Percentiles rank a stretch among this genome's conserved stretches.
Evolutionary conservation across 1,139 yeast species (phyloP).

Genomic region (Entelexis paramagnoliae): DNA sequence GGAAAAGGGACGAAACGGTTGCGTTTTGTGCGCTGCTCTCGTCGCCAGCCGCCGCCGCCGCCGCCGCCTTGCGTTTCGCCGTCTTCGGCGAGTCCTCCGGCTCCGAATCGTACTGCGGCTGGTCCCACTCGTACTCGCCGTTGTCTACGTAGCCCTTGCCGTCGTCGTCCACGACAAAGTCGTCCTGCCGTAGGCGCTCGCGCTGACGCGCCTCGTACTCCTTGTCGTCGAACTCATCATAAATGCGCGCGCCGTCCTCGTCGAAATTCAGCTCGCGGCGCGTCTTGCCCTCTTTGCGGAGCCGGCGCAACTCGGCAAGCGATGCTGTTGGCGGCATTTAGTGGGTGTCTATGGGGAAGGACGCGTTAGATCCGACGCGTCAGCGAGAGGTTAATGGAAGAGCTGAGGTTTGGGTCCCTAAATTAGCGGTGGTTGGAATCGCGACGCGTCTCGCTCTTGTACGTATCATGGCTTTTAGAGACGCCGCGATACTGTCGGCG

Average conservation of each 20-base stretch:
- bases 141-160: slow-evolving; percentile 87
- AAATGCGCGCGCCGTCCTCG: slow-evolving; percentile 42
- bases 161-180: slow-evolving; percentile 86
- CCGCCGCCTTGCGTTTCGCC: background rate
- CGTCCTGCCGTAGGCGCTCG: slow-evolving; percentile 73
- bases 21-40: slow-evolving; percentile 16
- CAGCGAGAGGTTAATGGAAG: background rate
- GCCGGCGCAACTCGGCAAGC: slow-evolving; percentile 23
- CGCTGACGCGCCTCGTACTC: slow-evolving; percentile 68
- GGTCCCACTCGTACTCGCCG: slow-evolving; percentile 83
- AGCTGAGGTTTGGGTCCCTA: background rate
- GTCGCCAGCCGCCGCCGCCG: background rate
- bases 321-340: background rate
- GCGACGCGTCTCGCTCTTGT: background rate
- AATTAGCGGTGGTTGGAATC: background rate
- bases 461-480: background rate
- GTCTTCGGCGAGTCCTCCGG: background rate
- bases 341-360: background rate
- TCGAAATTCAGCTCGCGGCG: slow-evolving; percentile 22
- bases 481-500: background rate
- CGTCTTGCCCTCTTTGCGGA: slow-evolving; percentile 24
- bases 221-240: slow-evolving; percentile 80
- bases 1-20: slow-evolving; percentile 23
- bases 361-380: background rate
- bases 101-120: slow-evolving; percentile 6